Evolutionary conservation across 1,139 yeast genomes (phyloP).

Genomic region (Tardiomyces digboiensis): DNA sequence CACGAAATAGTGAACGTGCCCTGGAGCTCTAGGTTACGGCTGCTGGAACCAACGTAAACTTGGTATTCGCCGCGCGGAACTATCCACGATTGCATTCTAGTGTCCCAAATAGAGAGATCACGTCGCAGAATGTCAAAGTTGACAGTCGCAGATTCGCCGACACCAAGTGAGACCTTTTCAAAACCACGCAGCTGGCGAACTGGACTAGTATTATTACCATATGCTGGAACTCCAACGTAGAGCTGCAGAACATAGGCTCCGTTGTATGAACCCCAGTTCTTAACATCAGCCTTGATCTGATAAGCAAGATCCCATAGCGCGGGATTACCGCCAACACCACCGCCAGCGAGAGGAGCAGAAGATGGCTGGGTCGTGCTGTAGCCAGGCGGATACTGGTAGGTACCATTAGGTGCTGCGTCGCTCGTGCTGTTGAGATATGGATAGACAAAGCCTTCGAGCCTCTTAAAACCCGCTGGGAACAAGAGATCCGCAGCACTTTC

Average conservation of each 20-base stretch:
- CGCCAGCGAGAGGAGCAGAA: slow-evolving; percentile 42
- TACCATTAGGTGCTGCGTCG: slow-evolving; percentile 18
- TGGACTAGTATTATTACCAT: slow-evolving; percentile 35
- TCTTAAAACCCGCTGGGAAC: slow-evolving; percentile 32
- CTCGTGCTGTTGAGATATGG: slow-evolving; percentile 19
- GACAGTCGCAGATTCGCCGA: slow-evolving; percentile 33
- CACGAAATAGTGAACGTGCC: slow-evolving; percentile 21
- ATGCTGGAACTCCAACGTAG: slow-evolving; percentile 46
- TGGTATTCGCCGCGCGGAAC: slow-evolving; percentile 50
- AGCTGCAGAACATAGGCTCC: slow-evolving; percentile 51
- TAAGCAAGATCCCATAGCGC: slow-evolving; percentile 37
- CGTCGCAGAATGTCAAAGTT: slow-evolving; percentile 41
- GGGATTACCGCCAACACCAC: slow-evolving; percentile 47
- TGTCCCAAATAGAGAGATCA: slow-evolving; percentile 54
- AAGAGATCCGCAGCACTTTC: slow-evolving; percentile 35
- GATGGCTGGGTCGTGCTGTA: slow-evolving; percentile 32
- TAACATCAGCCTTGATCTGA: slow-evolving; percentile 38
- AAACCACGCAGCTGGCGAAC: slow-evolving; percentile 48
- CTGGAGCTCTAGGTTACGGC: slow-evolving; percentile 41
- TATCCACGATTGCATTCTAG: slow-evolving; percentile 49
- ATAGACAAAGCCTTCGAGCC: slow-evolving; percentile 17
- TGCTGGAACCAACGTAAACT: slow-evolving; percentile 43
- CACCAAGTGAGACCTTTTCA: slow-evolving; percentile 43
- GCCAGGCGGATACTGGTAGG: slow-evolving; percentile 45
- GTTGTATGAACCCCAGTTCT: slow-evolving; percentile 40